Conservation (phyloP, 2,329 filamentous ascomycete species). For the Metarhizium humberi region DNA sequence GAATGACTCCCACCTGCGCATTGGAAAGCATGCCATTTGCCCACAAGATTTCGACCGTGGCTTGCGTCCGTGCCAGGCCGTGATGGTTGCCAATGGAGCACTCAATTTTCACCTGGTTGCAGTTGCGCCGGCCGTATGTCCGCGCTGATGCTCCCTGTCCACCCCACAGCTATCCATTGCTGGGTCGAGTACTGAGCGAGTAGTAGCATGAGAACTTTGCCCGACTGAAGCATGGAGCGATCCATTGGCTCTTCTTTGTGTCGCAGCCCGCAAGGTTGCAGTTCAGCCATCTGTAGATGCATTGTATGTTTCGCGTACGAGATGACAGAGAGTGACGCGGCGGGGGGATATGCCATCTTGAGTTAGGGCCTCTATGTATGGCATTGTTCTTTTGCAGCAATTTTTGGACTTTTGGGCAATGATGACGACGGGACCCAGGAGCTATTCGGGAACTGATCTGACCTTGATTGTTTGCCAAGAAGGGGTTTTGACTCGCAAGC, state of each 20-base stretch:
- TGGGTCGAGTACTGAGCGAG: neutral
- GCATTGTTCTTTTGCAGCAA: neutral
- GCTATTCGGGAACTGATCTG: neutral
- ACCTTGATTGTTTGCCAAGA: neutral
- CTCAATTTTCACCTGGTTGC: neutral
- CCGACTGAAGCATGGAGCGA: neutral
- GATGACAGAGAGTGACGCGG: neutral
- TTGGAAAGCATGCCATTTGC: neutral
- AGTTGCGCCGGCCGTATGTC: neutral
- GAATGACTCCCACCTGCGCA: neutral
- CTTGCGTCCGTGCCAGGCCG: neutral
- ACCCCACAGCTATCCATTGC: neutral
- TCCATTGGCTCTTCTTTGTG: slow-evolving; percentile 1
- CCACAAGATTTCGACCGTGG: neutral
- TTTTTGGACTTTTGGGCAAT: neutral
- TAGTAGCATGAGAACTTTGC: neutral
- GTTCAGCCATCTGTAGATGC: neutral
- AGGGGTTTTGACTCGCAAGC: neutral
- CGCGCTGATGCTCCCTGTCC: neutral
- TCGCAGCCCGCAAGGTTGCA: slow-evolving; percentile 1
- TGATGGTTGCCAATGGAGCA: neutral
- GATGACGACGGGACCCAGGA: neutral
- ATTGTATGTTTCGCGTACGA: neutral
- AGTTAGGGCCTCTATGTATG: neutral
- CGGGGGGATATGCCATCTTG: neutral